Evolutionary conservation across 345 rosid species (phyloP), one percentile per base, ranked within the genome.

Genomic region (Aethionema arabicum): DNA sequence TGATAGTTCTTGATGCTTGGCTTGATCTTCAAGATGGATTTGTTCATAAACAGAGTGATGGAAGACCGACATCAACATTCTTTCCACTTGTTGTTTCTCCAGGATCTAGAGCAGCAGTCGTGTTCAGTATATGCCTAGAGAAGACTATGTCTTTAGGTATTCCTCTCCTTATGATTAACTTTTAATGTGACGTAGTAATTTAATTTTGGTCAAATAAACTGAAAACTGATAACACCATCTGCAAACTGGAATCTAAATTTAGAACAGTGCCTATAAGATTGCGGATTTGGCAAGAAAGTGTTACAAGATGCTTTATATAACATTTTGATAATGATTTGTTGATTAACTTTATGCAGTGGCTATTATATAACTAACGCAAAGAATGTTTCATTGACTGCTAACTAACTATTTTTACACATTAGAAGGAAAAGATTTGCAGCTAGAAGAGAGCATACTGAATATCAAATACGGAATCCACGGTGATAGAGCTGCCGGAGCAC

Each of bases 11-110:
- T 57, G 97, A 93, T 81, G 85, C 95, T 64, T 87, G 97, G 91
- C 88, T 93, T 73, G 91, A 90, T 65, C 95, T 87, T 72, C 91
- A 90, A 87, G 88, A 77, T 69, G 99, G 97, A 52, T 90, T 93
- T 79, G 66, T 79, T 68, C 96, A 87, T 69, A 80, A 84, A 50
- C 64, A 78, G 75, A 77, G 58, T 32, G 82, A 82, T 69, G 88
- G 99, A 78, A 90, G 99, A 69, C 96, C 97, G 14, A 72, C 81
- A 53, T 81, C 85, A 32, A 72, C 82, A 61, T 84, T 85, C 75
- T 87, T 87, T 63, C 99, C 99, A 4, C 95, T 89, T 50, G 72
- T 76, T 66, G 79, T 85, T 72, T 89, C 97, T 72, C 83, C 95
- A 30, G 80, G 79, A 52, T 87, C 97, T 45, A 85, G 80, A 73